Conservation (phyloP, 1,284 basidiomycete genomes). For the Melampsora abietis-canadensis region DNA sequence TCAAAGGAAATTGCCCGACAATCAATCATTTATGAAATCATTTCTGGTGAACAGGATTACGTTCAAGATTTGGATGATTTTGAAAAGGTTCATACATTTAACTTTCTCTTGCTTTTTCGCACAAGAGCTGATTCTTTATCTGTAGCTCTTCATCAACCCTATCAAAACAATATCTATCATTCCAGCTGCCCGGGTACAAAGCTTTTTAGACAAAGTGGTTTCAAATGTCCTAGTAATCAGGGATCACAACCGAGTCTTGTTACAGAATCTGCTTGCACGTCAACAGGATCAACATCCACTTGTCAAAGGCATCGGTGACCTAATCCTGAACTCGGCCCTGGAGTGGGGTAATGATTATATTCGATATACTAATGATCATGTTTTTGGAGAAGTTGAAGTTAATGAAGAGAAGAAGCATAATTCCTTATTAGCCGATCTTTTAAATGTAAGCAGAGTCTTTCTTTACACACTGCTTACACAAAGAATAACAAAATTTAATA, state of each 20-base stretch:
- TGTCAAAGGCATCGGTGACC: slow-evolving; percentile 81
- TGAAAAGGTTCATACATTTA: slow-evolving; percentile 55
- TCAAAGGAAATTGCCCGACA: slow-evolving; percentile 79
- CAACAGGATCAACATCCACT: slow-evolving; percentile 83
- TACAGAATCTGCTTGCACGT: slow-evolving; percentile 80
- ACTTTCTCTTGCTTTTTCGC: neutral
- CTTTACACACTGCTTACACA: neutral
- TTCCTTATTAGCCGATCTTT: slow-evolving; percentile 73
- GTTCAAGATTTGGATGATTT: slow-evolving; percentile 81
- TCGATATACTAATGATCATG: slow-evolving; percentile 76
- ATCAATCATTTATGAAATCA: slow-evolving; percentile 83
- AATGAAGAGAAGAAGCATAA: slow-evolving; percentile 81
- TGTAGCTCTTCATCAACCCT: slow-evolving; percentile 73
- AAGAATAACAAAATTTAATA: neutral
- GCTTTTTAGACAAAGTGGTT: slow-evolving; percentile 82
- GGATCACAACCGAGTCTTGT: slow-evolving; percentile 72
- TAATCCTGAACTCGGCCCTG: slow-evolving; percentile 80
- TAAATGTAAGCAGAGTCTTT: slow-evolving; percentile 64
- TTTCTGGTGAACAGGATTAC: slow-evolving; percentile 86
- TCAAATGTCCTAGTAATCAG: slow-evolving; percentile 79
- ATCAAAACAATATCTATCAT: slow-evolving; percentile 70
- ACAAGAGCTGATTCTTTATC: neutral
- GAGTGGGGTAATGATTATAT: slow-evolving; percentile 85
- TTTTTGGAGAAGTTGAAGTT: slow-evolving; percentile 77
- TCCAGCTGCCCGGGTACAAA: slow-evolving; percentile 64